Evolutionary conservation across 2,329 filamentous ascomycete genomes (phyloP).

Genomic region (Furcasterigmium sp.): DNA sequence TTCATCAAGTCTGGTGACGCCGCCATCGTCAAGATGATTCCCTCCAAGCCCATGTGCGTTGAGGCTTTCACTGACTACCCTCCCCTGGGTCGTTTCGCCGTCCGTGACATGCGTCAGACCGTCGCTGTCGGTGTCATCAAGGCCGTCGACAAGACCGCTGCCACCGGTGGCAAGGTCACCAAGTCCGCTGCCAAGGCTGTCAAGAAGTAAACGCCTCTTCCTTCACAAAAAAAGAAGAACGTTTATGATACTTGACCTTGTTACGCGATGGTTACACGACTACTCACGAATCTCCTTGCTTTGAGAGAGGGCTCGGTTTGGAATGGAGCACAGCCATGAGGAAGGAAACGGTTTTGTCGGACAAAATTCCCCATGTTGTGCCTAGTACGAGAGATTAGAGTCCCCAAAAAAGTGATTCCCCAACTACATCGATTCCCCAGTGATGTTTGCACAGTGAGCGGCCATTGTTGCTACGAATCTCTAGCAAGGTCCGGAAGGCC

Average conservation of each 20-base stretch:
- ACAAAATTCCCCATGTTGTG: constrained; percentile 39
- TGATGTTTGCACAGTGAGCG: not conserved
- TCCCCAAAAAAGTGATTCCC: constrained; percentile 22
- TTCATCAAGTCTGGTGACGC: constrained; percentile 99
- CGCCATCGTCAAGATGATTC: constrained; percentile 99
- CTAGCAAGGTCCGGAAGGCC: too few relatives aligned
- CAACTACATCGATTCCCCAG: not conserved
- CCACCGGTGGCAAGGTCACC: constrained; percentile 59
- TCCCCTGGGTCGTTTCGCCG: constrained; percentile 98
- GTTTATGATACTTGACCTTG: constrained; percentile 1
- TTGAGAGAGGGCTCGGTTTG: constrained; percentile 38
- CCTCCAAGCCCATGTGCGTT: constrained; percentile 99
- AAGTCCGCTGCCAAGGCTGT: constrained; percentile 68
- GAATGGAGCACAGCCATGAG: constrained; percentile 33
- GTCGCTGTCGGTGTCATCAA: constrained; percentile 96
- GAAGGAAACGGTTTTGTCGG: constrained; percentile 27
- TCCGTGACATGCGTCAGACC: constrained; percentile 95
- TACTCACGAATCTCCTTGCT: constrained; percentile 38
- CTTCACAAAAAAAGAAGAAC: constrained; percentile 8
- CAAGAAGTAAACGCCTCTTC: constrained; percentile 59
- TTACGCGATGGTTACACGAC: constrained; percentile 35
- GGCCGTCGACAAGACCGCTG: constrained; percentile 63
- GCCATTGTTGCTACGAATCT: too few relatives aligned
- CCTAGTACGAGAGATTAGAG: constrained; percentile 43
- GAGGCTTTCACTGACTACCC: constrained; percentile 99